phyloP scores from a whole-genome alignment of 805 yeast species.

The Huiozyma naganishii region DNA sequence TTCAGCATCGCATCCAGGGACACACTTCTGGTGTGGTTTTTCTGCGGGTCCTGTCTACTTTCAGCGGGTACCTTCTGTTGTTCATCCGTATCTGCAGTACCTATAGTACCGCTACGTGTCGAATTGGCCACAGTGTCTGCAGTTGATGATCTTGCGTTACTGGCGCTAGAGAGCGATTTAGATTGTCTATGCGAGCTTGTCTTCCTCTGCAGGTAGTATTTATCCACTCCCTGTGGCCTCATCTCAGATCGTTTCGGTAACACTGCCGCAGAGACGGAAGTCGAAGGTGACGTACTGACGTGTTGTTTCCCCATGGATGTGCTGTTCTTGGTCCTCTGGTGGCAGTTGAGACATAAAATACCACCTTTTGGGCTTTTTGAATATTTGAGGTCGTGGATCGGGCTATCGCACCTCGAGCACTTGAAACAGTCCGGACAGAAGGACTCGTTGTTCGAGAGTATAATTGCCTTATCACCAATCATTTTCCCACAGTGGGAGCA shows the following conservation, averaged over 20 bases:
- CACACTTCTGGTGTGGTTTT: constrained; percentile 8
- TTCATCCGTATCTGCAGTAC: not conserved
- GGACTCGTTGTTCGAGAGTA: constrained; percentile 73
- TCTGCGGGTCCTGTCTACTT: not conserved
- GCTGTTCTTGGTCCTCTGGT: constrained; percentile 53
- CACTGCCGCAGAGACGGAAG: not conserved
- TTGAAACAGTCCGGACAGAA: constrained; percentile 84
- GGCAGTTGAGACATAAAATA: constrained; percentile 85
- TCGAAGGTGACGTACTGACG: not conserved
- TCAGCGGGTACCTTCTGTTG: not conserved
- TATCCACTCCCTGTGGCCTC: constrained; percentile 7
- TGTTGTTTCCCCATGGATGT: constrained; percentile 33
- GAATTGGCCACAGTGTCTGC: not conserved
- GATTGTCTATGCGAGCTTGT: constrained; percentile 1
- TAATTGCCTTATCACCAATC: constrained; percentile 84
- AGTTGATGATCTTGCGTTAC: not conserved
- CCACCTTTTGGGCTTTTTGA: constrained; percentile 84
- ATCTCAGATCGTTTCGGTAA: constrained; percentile 15
- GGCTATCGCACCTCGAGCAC: constrained; percentile 77
- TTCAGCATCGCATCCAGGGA: constrained; percentile 18
- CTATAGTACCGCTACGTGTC: not conserved
- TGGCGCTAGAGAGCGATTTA: not conserved
- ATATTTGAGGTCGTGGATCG: constrained; percentile 79
- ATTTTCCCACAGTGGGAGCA: constrained; percentile 78
- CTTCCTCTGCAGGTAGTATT: not conserved